Evolutionary conservation across 495 filamentous ascomycete species (phyloP), one percentile per base, ranked within the genome.

Genomic region (Friedmanniomyces simplex): DNA sequence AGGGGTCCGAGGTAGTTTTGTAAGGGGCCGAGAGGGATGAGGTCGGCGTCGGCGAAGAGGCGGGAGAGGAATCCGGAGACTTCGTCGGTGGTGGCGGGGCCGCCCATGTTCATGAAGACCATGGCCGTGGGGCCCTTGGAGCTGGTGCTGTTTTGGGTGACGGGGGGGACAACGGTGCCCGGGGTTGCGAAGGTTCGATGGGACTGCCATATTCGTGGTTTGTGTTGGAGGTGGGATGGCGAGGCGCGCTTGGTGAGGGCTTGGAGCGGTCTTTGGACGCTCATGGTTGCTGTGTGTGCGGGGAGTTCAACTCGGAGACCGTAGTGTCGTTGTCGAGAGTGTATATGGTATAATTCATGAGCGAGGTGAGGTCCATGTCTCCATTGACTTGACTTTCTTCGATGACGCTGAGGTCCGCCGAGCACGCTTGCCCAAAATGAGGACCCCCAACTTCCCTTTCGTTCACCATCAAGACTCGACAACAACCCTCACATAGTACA

Each of bases 41-140:
- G 74, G 70, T 99, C 94, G 46, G 73, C 89, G 69, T 99, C 94
- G 52, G 91, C 94, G 72, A 99, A 99, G 66, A 99, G 72, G 64
- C 89, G 80, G 72, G 85, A 93, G n/a, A 99, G 77, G 63, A 97
- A 99, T 68, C 85, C 82, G 57, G 83, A 83, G 20, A 99, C 94
- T 75, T 97, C 89, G 55, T 84, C 77, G 12, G 83, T 82, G 6
- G 86, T 96, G 14, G 89, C 89, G 7, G 94, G 94, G 11, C 94
- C 94, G 54, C 94, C 94, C 94, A 99, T 99, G 73, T 99, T 99
- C 70, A 99, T 79, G 60, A 99, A 95, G 6, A 99, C 91, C 80
- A 99, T 95, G 39, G 94, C 94, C 0, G 94, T 99, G 5, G 83
- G 83, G 1, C 83, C 83, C 67, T 83, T 81, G 0, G 81, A 76